Evolutionary conservation across 1,284 basidiomycete genomes (phyloP), one percentile per base, ranked within the genome.

Genomic region (Exsudoporus floridanus): DNA sequence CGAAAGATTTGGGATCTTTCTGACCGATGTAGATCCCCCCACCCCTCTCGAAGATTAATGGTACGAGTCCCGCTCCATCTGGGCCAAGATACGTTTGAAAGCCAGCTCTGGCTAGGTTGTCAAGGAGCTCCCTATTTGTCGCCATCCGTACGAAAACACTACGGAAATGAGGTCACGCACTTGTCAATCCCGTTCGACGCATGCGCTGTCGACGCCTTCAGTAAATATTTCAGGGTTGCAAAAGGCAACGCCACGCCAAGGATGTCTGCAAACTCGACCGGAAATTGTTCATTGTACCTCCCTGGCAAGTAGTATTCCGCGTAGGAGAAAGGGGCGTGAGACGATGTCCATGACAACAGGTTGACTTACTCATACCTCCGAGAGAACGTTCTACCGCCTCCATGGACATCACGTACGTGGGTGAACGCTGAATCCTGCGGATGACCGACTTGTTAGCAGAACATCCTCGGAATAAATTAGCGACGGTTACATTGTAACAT

Each of bases 21-120:
- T 21, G 18, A 71, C 67, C 72, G 31, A 77, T 66, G 58, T 79
- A 78, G 49, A 72, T 66, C 39, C 70, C 72, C 46, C 75, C 78
- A 2, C 70, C 75, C 25, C 69, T 69, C 45, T 65, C 63, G 7
- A 70, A 61, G 16, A 67, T 64, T 49, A 74, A 65, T 52, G 69
- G 67, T 1, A 73, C 40, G 50, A 74, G 60, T 1, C 78, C 77
- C 4, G 65, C 58, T 8, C 61, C 72, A 46, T 79, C 72, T 4
- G 68, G 71, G 13, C 77, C 77, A 16, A 70, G 61, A 57, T 73
- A 74, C 3, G 70, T 64, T 49, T 67, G 70, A 67, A 80, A 81
- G 0, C 77, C 77, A 9, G 62, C 73, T 44, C 59, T 67, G 23
- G 66, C 63, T 6, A 81, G 64, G 2, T 69, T 70, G 3, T 72